These are phyloP conservation scores for Suillus subluteus DNA, from an alignment of 768 basidiomycete genomes.

Conservation along the genomic window DNA sequence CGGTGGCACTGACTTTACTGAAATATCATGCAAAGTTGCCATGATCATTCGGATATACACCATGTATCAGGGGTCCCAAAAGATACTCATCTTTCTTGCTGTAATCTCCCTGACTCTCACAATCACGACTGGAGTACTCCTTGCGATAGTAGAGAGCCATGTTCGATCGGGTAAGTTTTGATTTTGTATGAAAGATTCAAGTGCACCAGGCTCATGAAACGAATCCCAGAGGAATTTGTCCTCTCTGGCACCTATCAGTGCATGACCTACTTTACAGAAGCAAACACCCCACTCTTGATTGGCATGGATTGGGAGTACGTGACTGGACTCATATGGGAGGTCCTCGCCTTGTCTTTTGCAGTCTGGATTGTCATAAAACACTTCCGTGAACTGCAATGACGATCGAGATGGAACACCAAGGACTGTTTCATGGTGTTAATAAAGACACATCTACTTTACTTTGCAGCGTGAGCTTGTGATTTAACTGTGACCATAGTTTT, in stretches of 20 bases:
- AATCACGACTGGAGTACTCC: background rate
- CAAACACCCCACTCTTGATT: background rate
- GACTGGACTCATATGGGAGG: background rate
- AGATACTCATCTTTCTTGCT: background rate
- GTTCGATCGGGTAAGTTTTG: background rate
- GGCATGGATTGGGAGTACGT: background rate
- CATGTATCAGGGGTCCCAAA: background rate
- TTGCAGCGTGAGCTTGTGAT: background rate
- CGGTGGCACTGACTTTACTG: background rate
- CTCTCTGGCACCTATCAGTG: background rate
- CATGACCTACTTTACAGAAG: background rate
- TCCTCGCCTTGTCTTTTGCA: background rate
- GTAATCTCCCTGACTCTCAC: background rate
- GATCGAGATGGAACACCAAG: background rate
- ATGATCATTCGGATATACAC: background rate
- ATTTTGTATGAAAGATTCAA: background rate
- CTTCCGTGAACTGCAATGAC: background rate
- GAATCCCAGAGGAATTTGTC: background rate
- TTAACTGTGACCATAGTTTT: background rate
- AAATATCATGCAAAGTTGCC: background rate
- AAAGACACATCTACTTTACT: background rate
- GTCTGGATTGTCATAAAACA: background rate
- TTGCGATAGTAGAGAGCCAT: background rate
- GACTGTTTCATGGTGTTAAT: background rate
- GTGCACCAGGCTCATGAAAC: background rate